A percentile compares a stretch with the other conserved stretches of the same genome.
Evolutionary conservation across 495 filamentous ascomycete species (phyloP).

Genomic region (Talaromyces trachyspermus): DNA sequence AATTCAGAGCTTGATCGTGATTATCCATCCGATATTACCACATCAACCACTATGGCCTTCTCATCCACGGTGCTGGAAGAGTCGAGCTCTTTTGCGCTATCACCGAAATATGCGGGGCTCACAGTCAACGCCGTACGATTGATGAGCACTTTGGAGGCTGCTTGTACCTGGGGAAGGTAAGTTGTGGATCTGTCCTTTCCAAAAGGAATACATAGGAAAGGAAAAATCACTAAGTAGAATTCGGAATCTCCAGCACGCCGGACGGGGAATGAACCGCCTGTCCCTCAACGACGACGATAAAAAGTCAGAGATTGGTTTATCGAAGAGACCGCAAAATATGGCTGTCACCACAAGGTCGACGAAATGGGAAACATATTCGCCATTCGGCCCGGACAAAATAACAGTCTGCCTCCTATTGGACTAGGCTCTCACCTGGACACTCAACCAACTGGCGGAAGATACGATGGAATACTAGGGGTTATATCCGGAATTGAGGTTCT

Average conservation of each 20-base stretch:
- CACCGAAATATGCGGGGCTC: constrained; percentile 14
- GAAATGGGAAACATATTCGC: constrained; percentile 71
- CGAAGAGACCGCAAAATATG: constrained; percentile 48
- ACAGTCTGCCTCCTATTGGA: constrained; percentile 30
- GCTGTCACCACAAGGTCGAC: constrained; percentile 52
- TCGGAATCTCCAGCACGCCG: background rate
- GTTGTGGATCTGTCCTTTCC: constrained; percentile 10
- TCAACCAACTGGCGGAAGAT: constrained; percentile 64
- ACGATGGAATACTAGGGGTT: constrained; percentile 67
- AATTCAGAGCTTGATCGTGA: background rate
- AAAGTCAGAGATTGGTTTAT: constrained; percentile 65
- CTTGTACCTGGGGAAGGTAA: constrained; percentile 32
- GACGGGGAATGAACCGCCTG: constrained; percentile 58
- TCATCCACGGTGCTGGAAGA: background rate
- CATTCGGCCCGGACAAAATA: constrained; percentile 43
- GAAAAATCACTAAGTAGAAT: constrained; percentile 8
- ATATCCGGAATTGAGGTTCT: constrained; percentile 63
- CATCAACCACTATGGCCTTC: background rate
- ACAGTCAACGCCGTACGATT: constrained; percentile 25
- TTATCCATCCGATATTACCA: background rate
- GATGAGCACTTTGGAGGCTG: constrained; percentile 28
- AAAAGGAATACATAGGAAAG: too few relatives aligned
- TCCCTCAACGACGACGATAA: constrained; percentile 62
- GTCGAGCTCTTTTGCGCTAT: background rate
- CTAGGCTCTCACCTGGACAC: constrained; percentile 47